Conservation (phyloP, 106 monocot species). For the Ottelia alismoides region DNA sequence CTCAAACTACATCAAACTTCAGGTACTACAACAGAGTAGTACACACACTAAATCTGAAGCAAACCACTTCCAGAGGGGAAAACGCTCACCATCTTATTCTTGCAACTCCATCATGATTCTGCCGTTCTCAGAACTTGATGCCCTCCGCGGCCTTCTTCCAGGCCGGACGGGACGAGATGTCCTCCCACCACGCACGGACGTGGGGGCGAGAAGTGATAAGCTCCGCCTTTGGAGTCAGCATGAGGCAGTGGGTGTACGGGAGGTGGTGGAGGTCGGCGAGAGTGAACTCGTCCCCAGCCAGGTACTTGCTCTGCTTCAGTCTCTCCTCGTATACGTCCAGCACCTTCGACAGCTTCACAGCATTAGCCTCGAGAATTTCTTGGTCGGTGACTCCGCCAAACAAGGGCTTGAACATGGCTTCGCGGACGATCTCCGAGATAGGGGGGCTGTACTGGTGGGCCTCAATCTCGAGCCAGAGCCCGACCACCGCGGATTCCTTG, state of each 20-base stretch:
- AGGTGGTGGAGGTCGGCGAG: conserved; percentile 2
- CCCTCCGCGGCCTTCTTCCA: conserved; percentile 1
- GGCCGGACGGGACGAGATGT: background rate
- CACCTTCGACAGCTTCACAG: conserved; percentile 30
- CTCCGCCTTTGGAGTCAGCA: background rate
- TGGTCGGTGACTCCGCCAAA: background rate
- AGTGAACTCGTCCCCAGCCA: background rate
- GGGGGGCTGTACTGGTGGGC: background rate
- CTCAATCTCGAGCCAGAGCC: background rate
- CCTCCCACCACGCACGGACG: background rate
- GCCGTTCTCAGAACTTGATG: no score
- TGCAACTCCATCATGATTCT: no score
- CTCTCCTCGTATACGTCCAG: conserved; percentile 49
- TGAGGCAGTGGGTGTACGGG: background rate
- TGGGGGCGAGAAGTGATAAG: background rate
- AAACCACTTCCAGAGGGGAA: no score
- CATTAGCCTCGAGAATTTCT: background rate
- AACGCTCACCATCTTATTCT: no score
- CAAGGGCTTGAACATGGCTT: background rate
- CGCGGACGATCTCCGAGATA: background rate
- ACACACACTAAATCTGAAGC: no score
- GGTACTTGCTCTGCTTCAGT: conserved; percentile 10
- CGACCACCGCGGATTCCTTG: background rate
- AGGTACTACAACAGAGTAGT: no score
- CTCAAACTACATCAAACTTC: no score